Evolutionary conservation across 352 stramenopile genomes (phyloP), one percentile per base, ranked within the genome.

Genomic region (Phytophthora colocasiae): DNA sequence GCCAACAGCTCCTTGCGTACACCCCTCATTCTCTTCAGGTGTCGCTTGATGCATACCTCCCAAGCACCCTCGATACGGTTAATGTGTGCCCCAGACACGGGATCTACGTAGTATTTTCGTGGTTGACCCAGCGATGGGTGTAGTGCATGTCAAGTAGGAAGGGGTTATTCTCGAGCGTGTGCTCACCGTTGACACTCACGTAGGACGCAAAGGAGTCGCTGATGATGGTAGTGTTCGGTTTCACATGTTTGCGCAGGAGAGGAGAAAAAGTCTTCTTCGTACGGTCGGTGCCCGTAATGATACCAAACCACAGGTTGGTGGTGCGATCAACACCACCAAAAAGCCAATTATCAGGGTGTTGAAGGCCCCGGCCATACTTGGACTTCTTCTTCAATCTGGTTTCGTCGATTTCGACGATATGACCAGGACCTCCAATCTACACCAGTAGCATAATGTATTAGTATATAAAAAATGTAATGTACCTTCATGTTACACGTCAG

Each of bases 191-290:
- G 17, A 32, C 39, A 9, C 15, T 62, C 0, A 68, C 61, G 50
- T 75, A 78, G 1, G 58, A 61, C 1, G 22, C 31, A 22, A 72
- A 75, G 24, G 22, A 59, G 46, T 79, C 58, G 11, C 26, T 43
- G 15, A 41, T 48, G 14, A 58, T 58, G 34, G 51, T 59, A 5
- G 51, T 50, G 6, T 24, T 17, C 6, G 39, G 26, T 11, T 49
- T 59, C 2, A 43, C 27, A 39, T 59, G 19, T 12, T 50, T 59
- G 14, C 40, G 15, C 7, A 50, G 1, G 27, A 59, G 24, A 9
- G 38, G 26, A 1, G 26, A 43, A 3, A 50, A 1, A 2, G 39
- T 49, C 15, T 50, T 59, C 24, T 59, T 59, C 14, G n/a, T 58
- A 4, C 15, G 19, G 51, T 49, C 52, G 11, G 24, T 39, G 19